Evolutionary conservation across 2,329 filamentous ascomycete species (phyloP), one percentile per base, ranked within the genome.

Genomic region (Colletotrichum sp.): DNA sequence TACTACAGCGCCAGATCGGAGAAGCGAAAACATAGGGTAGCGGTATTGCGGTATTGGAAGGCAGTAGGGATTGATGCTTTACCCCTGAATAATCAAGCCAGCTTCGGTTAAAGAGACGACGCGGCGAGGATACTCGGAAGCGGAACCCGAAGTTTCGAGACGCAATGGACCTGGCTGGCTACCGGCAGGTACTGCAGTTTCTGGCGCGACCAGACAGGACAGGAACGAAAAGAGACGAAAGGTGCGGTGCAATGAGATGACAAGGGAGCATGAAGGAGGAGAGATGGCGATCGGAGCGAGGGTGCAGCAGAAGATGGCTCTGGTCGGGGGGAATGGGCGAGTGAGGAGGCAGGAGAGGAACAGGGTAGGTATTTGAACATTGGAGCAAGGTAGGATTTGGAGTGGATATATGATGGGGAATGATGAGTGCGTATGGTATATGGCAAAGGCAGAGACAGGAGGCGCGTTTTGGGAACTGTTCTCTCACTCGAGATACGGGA

Each of bases 11-110:
- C 77, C 75, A 78, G 74, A 74, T 77, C 69, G 73, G 68, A 77
- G 69, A 77, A 36, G 68, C 68, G 72, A 77, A 24, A 48, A 30
- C 43, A 60, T 36, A 61, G 57, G 43, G 64, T 21, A 26, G 24
- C 39, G 61, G 55, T 57, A 32, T 32, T 61, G 30, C 18, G 16
- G 59, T 28, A 36, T 36, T 34, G 28, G 74, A 69, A 14, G 32
- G 30, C 30, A 26, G 55, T 39, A 26, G 26, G 70, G 63, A 34
- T 59, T 32, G n/a, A 48, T 57, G 69, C 55, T 75, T 75, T 80
- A 82, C 79, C 82, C 83, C 78, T 82, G 83, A 82, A 83, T 83
- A 83, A 83, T 83, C 82, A 84, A 82, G 74, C n/a, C 74, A 74
- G 68, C 55, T 67, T 78, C 71, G 77, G 66, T 69, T 72, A 67